phyloP scores from a whole-genome alignment of 148 eudicot species.

The Fagopyrum homotropicum region DNA sequence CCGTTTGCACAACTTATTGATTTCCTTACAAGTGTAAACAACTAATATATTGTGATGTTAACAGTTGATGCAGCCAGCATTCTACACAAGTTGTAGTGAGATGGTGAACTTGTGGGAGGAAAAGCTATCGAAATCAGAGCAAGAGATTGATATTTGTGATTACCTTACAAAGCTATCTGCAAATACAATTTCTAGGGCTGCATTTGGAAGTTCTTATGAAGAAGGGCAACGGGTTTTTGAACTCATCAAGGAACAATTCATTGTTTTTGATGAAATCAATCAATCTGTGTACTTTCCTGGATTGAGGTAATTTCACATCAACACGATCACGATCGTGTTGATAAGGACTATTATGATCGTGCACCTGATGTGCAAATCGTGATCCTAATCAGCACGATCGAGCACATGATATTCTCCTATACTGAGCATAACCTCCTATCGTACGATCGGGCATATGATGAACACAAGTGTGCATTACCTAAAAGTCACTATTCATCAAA shows the following conservation, averaged over 20 bases:
- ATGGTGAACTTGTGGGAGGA: conserved; percentile 34
- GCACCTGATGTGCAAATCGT: no score
- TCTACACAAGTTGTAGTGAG: conserved; percentile 26
- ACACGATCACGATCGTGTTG: no score
- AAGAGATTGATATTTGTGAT: conserved; percentile 38
- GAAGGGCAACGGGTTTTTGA: conserved; percentile 26
- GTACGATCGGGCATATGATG: no score
- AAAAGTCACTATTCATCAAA: no score
- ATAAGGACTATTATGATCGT: no score
- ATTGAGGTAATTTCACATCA: conserved; percentile 25
- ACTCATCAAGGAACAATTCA: conserved; percentile 24
- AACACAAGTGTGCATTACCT: no score
- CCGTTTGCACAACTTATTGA: no score
- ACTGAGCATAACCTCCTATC: no score
- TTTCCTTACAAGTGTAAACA: background rate
- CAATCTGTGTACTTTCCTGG: conserved; percentile 23
- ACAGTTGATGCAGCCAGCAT: conserved; percentile 34
- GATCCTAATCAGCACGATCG: no score
- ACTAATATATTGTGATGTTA: background rate
- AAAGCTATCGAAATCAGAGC: conserved; percentile 16
- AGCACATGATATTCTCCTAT: no score
- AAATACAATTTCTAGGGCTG: conserved; percentile 33
- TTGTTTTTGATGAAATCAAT: conserved; percentile 3
- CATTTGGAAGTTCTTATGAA: conserved; percentile 32
- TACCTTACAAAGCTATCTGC: conserved; percentile 25